A percentile compares a stretch with the other conserved stretches of the same genome.
Conservation (phyloP, 768 basidiomycete genomes). For the Lactarius pseudohatsudake region DNA sequence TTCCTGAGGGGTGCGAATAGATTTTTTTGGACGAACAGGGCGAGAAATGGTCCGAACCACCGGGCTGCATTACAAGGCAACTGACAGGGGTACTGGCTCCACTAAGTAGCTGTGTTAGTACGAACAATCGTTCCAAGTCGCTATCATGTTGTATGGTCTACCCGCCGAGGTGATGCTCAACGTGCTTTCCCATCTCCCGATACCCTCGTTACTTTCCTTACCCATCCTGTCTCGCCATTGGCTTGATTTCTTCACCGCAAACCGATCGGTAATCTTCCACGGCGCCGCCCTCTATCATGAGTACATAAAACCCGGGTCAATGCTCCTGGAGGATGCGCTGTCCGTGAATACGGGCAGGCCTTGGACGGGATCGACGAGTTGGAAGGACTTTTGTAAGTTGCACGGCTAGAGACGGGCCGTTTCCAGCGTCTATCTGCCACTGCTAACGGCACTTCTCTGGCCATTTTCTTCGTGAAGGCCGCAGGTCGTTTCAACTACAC, state of each 20-base stretch:
- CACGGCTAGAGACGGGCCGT: neutral
- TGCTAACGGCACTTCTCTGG: neutral
- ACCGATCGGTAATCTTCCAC: slow-evolving; percentile 56
- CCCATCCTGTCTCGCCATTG: slow-evolving; percentile 45
- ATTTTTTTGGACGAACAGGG: too few species aligned
- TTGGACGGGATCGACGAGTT: slow-evolving; percentile 42
- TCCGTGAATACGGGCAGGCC: slow-evolving; percentile 37
- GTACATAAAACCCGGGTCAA: slow-evolving; percentile 40
- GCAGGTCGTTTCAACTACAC: slow-evolving; percentile 44
- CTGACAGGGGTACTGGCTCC: too few species aligned
- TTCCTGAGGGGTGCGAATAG: too few species aligned
- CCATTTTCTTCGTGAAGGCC: slow-evolving; percentile 39
- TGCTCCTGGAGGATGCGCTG: slow-evolving; percentile 37
- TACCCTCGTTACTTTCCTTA: slow-evolving; percentile 43
- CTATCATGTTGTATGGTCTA: slow-evolving; percentile 42
- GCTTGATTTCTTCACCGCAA: slow-evolving; percentile 46
- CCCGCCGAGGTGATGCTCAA: slow-evolving; percentile 57
- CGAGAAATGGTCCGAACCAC: too few species aligned
- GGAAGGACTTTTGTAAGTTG: slow-evolving; percentile 63
- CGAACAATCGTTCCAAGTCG: neutral
- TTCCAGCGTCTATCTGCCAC: too few species aligned
- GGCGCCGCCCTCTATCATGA: slow-evolving; percentile 53
- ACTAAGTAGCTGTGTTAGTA: neutral
- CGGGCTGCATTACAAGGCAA: too few species aligned
- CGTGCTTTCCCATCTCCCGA: slow-evolving; percentile 50